Conservation (phyloP, 176 grass and related monocot genomes). For the Hordeum vulgare region MorexV3_pseudomolecules_assembly NC_058523.1:412485363-412485862, state of each 20-base stretch:
- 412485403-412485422: not conserved
- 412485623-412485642: not conserved
- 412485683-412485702: not conserved
- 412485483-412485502: not conserved
- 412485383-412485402: not conserved
- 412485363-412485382: not conserved
- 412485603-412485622: not conserved
- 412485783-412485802: too few species aligned
- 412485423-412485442: not conserved
- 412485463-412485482: not conserved
- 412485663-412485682: not conserved
- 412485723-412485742: not conserved
- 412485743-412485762: too few species aligned
- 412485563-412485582: not conserved
- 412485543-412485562: not conserved
- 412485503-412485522: not conserved
- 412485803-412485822: too few species aligned
- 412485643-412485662: not conserved
- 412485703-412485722: not conserved
- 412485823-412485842: too few species aligned
- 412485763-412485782: too few species aligned
- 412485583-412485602: not conserved
- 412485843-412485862: too few species aligned
- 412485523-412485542: slow-evolving; percentile 1
- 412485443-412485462: not conserved